phyloP scores from a whole-genome alignment of 495 filamentous ascomycete species.

The Penicillium samsonianum region DNA sequence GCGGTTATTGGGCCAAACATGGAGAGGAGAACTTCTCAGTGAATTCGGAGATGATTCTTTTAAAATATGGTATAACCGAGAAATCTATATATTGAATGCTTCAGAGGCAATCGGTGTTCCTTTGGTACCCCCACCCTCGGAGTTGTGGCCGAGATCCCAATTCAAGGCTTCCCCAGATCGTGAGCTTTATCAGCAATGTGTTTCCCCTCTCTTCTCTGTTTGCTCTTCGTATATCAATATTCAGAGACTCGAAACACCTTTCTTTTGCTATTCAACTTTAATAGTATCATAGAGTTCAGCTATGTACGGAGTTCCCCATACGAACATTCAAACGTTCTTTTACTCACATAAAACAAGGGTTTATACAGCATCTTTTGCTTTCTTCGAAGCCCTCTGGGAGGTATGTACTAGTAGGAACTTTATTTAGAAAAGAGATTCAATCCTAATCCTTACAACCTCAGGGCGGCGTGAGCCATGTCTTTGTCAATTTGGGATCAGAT shows the following conservation, averaged over 20 bases:
- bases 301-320: conserved; percentile 12
- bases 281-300: not conserved
- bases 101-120: not conserved
- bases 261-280: not conserved
- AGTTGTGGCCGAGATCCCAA: conserved; percentile 12
- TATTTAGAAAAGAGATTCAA: too few species aligned
- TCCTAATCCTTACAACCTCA: conserved; percentile 28
- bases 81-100: not conserved
- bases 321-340: not conserved
- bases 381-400: conserved; percentile 94
- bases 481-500: conserved; percentile 94
- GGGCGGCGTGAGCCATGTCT: conserved; percentile 86
- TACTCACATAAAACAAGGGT: conserved; percentile 30
- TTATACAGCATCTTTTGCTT: conserved; percentile 80
- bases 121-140: conserved; percentile 18
- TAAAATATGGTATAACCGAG: not conserved
- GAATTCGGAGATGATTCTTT: not conserved
- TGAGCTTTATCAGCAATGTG: conserved; percentile 8
- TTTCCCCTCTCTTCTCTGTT: not conserved
- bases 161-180: conserved; percentile 4
- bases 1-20: not conserved
- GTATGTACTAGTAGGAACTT: conserved; percentile 23
- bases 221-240: not conserved
- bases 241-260: not conserved
- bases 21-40: not conserved